A percentile compares a stretch with the other conserved stretches of the same genome.
phyloP scores from a whole-genome alignment of 257 asterid species.

The Rehmannia glutinosa region DNA sequence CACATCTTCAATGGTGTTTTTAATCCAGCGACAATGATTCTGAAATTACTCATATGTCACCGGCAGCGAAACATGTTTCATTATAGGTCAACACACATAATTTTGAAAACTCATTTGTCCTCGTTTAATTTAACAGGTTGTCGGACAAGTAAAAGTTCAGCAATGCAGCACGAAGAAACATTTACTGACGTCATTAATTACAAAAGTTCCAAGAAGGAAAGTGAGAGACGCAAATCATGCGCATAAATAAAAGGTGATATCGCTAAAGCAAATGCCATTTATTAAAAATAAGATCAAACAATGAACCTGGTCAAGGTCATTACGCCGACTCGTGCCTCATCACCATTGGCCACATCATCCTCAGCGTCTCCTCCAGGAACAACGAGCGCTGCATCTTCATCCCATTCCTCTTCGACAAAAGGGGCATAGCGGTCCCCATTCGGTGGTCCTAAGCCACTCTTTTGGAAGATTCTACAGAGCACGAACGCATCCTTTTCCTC shows the following conservation, averaged over 20 bases:
- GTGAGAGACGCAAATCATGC: no score
- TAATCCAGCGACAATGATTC: background rate
- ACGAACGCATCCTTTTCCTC: constrained; percentile 82
- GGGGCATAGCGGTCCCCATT: constrained; percentile 93
- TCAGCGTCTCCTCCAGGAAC: constrained; percentile 71
- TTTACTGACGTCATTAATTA: background rate
- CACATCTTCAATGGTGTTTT: no score
- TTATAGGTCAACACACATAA: no score
- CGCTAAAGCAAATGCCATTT: background rate
- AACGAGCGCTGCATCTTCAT: constrained; percentile 49
- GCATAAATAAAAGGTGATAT: no score
- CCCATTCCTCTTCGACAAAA: constrained; percentile 93
- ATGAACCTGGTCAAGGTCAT: constrained; percentile 57
- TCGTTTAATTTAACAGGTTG: background rate
- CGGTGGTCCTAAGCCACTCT: constrained; percentile 93
- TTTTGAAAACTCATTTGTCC: background rate
- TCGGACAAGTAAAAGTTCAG: no score
- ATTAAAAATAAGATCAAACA: background rate
- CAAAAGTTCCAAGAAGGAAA: no score
- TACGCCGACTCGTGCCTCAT: constrained; percentile 46
- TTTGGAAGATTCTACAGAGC: constrained; percentile 87
- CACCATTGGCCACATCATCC: constrained; percentile 63
- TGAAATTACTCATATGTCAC: background rate
- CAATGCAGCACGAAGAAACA: no score
- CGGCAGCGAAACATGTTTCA: background rate